Conservation (phyloP, 768 basidiomycete species). For the Tubosaeta sp. region DNA sequence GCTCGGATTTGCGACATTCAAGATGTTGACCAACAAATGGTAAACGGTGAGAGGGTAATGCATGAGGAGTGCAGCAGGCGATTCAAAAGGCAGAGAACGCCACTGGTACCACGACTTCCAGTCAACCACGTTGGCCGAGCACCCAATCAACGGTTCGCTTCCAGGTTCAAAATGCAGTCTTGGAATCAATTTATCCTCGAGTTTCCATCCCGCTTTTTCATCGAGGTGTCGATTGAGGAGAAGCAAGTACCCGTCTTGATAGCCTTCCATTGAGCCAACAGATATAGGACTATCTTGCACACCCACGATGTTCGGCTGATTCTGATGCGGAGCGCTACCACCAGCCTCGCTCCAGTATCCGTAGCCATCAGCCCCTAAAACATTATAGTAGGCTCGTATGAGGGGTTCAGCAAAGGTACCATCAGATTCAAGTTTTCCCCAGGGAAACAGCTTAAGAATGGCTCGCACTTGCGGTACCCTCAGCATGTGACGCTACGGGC, state of each 20-base stretch:
- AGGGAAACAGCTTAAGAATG: conserved; percentile 37
- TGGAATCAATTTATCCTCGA: conserved; percentile 34
- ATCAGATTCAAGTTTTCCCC: conserved; percentile 41
- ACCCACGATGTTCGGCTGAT: conserved; percentile 14
- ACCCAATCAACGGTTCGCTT: conserved; percentile 24
- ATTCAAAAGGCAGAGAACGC: conserved; percentile 40
- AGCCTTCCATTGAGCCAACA: conserved; percentile 16
- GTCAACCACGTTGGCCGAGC: conserved; percentile 29
- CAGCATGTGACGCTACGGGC: conserved; percentile 35
- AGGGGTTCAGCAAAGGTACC: conserved; percentile 35
- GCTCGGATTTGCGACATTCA: conserved; percentile 28
- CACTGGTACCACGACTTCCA: conserved; percentile 46
- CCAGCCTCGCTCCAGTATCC: conserved; percentile 42
- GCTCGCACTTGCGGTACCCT: conserved; percentile 31
- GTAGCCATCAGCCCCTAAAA: conserved; percentile 36
- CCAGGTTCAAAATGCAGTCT: conserved; percentile 27
- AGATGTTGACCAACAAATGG: conserved; percentile 32
- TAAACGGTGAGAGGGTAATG: conserved; percentile 42
- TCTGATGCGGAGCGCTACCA: conserved; percentile 31
- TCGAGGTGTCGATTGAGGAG: conserved; percentile 30
- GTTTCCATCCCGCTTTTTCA: conserved; percentile 34
- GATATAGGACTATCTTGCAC: neutral
- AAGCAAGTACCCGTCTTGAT: conserved; percentile 32
- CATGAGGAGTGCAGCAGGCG: conserved; percentile 42
- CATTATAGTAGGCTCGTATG: conserved; percentile 33